A percentile compares a stretch with the other conserved stretches of the same genome.
These are phyloP conservation scores for Olyra latifolia DNA, from an alignment of 176 grass and related monocot species.

Conservation along the genomic window DNA sequence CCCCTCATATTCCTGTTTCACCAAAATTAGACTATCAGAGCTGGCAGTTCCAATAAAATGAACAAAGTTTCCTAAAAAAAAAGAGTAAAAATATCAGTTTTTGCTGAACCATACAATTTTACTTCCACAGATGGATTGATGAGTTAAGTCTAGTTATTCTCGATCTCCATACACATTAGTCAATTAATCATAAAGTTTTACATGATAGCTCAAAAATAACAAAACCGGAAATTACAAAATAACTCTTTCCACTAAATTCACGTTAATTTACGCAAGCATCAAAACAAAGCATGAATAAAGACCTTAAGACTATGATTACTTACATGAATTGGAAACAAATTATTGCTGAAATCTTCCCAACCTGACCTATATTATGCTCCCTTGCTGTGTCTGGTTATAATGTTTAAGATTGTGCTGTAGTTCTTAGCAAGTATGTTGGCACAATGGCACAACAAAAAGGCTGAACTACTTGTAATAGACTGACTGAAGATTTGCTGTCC, in stretches of 20 bases:
- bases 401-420: neutral
- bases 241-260: neutral
- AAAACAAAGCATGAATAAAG: neutral
- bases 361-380: neutral
- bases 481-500: neutral
- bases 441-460: neutral
- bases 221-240: neutral
- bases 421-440: neutral
- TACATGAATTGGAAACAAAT: neutral
- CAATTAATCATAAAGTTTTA: neutral
- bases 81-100: neutral
- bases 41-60: neutral
- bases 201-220: neutral
- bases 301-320: neutral
- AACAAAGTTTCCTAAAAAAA: neutral
- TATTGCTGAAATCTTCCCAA: neutral
- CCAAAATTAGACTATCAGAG: constrained; percentile 23
- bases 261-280: neutral
- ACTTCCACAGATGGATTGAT: neutral
- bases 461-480: neutral
- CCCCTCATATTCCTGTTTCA: constrained; percentile 66
- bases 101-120: neutral
- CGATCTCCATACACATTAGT: neutral
- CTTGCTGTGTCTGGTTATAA: neutral
- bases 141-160: too few species aligned